phyloP scores from a whole-genome alignment of 129 eudicot species.

The Helianthus tuberosus region DNA sequence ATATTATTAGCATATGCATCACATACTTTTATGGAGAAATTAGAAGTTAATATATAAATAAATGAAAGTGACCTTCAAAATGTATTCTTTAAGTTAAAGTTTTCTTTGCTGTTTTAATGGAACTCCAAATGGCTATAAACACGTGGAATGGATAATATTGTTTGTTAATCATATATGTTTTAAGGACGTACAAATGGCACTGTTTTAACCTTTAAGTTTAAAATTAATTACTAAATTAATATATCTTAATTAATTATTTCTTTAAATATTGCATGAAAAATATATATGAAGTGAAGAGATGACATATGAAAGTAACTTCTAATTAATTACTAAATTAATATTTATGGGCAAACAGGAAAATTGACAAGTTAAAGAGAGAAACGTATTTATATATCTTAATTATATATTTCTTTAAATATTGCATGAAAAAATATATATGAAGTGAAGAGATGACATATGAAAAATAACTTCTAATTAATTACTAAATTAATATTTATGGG shows the following conservation, averaged over 20 bases:
- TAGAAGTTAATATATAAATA: constrained; percentile 13
- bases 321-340: too few relatives aligned
- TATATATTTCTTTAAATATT: too few relatives aligned
- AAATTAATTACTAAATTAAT: background rate
- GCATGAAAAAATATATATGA: too few relatives aligned
- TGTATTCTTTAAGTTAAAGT: constrained; percentile 24
- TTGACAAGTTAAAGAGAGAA: too few relatives aligned
- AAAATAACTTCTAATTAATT: too few relatives aligned
- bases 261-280: too few relatives aligned
- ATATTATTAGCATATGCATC: constrained; percentile 15
- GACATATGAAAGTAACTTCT: too few relatives aligned
- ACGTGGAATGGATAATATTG: background rate
- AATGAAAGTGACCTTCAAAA: constrained; percentile 21
- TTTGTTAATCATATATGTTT: background rate
- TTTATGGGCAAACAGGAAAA: constrained; percentile 9
- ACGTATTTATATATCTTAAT: too few relatives aligned
- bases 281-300: too few relatives aligned
- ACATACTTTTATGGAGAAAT: constrained; percentile 2
- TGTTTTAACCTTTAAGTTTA: background rate
- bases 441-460: too few relatives aligned
- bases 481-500: too few relatives aligned
- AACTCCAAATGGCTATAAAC: background rate
- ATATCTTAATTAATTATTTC: too few relatives aligned
- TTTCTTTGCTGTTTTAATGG: background rate
- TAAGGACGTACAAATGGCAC: background rate